These are phyloP conservation scores for Cadophora sp. DNA, from an alignment of 2,329 filamentous ascomycete genomes.

Conservation along the genomic window DNA sequence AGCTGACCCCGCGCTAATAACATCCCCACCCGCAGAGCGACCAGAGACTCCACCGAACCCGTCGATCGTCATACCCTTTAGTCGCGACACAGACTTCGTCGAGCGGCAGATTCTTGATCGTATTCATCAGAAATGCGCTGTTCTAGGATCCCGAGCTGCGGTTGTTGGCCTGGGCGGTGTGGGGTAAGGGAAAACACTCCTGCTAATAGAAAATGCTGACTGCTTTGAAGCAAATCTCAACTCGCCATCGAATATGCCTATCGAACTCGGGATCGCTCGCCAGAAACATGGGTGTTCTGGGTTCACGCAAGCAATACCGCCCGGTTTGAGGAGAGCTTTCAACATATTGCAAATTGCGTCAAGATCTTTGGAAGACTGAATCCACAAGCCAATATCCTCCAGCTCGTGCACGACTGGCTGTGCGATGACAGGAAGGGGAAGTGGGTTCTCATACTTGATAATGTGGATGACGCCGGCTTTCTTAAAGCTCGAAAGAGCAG, in stretches of 20 bases:
- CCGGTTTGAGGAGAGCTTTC: conserved; percentile 46
- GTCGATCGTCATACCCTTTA: too few relatives aligned
- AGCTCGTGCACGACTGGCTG: conserved; percentile 44
- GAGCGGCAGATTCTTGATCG: conserved; percentile 36
- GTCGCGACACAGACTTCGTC: conserved; percentile 34
- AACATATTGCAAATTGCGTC: conserved; percentile 44
- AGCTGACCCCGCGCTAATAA: too few relatives aligned
- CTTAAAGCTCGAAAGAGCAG: conserved; percentile 25
- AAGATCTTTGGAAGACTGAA: conserved; percentile 44
- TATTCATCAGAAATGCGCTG: conserved; percentile 39
- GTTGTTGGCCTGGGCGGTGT: background rate
- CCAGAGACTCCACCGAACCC: too few relatives aligned
- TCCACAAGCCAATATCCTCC: conserved; percentile 44
- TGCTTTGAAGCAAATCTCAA: conserved; percentile 45
- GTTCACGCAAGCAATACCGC: conserved; percentile 45
- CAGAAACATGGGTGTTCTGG: conserved; percentile 48
- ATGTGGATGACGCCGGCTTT: conserved; percentile 45
- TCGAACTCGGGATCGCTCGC: conserved; percentile 36
- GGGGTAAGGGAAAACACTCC: background rate
- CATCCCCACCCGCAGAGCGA: too few relatives aligned
- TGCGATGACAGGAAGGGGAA: conserved; percentile 31
- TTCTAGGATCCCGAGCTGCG: conserved; percentile 32
- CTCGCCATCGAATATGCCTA: conserved; percentile 49
- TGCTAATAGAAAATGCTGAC: conserved; percentile 26
- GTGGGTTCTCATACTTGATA: conserved; percentile 49